phyloP scores from a whole-genome alignment of 129 eudicot genomes.

The Oenanthe sinensis region DNA sequence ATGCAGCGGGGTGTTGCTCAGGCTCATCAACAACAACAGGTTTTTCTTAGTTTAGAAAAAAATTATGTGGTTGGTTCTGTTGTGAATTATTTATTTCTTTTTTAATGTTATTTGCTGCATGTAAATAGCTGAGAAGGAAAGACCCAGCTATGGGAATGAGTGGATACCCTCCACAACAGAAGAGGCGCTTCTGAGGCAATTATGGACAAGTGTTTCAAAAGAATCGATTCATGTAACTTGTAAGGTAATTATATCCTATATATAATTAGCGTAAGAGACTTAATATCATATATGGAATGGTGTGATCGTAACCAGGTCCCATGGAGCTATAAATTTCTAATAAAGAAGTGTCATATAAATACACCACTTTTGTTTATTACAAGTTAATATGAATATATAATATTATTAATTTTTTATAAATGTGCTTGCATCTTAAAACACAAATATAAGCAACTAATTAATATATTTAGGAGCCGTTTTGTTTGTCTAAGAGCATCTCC shows the following conservation, averaged over 20 bases:
- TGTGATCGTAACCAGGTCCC: too few relatives aligned
- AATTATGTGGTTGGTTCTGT: constrained; percentile 4
- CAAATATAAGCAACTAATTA: too few relatives aligned
- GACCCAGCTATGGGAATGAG: constrained; percentile 81
- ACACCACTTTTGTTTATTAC: too few relatives aligned
- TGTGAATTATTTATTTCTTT: neutral
- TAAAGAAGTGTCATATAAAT: too few relatives aligned
- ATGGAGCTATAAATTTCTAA: too few relatives aligned
- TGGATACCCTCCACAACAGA: constrained; percentile 90
- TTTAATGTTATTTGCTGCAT: constrained; percentile 9
- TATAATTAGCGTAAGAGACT: too few relatives aligned
- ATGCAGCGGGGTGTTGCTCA: constrained; percentile 93
- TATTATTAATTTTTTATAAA: too few relatives aligned
- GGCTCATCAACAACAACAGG: constrained; percentile 86
- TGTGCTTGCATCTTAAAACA: too few relatives aligned
- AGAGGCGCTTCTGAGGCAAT: constrained; percentile 79
- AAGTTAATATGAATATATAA: too few relatives aligned
- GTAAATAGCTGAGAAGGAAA: constrained; percentile 71
- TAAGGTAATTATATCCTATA: neutral
- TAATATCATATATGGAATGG: too few relatives aligned
- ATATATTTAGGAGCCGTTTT: too few relatives aligned
- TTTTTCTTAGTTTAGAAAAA: neutral
- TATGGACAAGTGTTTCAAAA: neutral
- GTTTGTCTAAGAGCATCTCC: too few relatives aligned
- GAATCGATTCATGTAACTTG: neutral